These are phyloP conservation scores for Myxozyma neglecta DNA, from an alignment of 805 yeast genomes.

Conservation along the genomic window DNA sequence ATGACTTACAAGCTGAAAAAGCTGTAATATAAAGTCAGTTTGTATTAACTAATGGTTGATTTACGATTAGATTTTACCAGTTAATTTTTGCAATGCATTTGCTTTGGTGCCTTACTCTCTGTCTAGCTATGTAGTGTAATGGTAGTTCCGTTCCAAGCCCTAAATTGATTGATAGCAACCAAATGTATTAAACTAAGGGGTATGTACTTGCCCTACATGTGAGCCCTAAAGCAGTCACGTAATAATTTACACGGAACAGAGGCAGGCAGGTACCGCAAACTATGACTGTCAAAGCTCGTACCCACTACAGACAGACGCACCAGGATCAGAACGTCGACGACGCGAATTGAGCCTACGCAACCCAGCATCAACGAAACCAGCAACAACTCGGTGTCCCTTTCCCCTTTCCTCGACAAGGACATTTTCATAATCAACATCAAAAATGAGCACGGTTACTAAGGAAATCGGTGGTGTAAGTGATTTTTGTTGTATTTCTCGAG, in stretches of 20 bases:
- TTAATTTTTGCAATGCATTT: too few relatives aligned
- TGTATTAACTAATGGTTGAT: background rate
- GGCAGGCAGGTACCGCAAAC: background rate
- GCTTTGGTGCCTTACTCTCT: background rate
- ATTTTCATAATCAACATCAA: conserved; percentile 1
- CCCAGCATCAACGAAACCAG: background rate
- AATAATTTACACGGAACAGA: background rate
- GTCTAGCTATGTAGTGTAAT: background rate
- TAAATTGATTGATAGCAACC: too few relatives aligned
- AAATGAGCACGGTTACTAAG: conserved; percentile 41
- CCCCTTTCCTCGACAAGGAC: conserved; percentile 4
- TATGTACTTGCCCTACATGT: background rate
- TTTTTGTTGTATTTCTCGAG: background rate
- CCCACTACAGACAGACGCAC: conserved; percentile 1
- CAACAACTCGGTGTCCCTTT: background rate
- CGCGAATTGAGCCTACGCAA: background rate
- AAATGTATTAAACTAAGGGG: background rate
- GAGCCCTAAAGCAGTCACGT: conserved; percentile 11
- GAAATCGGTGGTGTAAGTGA: conserved; percentile 39
- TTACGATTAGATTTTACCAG: too few relatives aligned
- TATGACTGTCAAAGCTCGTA: background rate
- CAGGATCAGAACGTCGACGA: conserved; percentile 5
- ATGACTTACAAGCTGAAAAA: conserved; percentile 29
- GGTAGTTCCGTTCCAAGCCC: background rate
- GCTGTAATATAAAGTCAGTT: background rate